phyloP scores from a whole-genome alignment of 2,329 filamentous ascomycete species.

The Elsinoe fawcettii region DNA sequence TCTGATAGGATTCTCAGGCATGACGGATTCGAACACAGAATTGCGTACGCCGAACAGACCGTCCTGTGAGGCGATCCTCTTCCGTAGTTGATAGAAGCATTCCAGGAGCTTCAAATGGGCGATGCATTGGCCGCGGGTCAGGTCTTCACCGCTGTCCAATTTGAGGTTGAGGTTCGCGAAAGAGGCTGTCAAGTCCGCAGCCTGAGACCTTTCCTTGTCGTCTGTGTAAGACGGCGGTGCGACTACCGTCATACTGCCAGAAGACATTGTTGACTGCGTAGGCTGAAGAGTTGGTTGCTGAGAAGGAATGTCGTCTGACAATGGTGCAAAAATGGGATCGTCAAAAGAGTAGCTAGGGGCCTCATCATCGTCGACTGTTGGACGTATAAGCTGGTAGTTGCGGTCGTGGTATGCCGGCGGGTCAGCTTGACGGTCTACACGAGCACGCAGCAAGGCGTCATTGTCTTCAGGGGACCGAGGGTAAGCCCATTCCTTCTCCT shows the following conservation, averaged over 20 bases:
- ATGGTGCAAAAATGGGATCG: too few species aligned
- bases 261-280: too few species aligned
- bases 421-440: background rate
- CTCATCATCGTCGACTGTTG: background rate
- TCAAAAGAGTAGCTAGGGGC: background rate
- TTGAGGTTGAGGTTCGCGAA: slow-evolving; percentile 24
- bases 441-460: background rate
- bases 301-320: background rate
- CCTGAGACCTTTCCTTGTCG: background rate
- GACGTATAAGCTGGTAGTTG: too few species aligned
- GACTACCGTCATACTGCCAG: background rate
- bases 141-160: slow-evolving; percentile 28
- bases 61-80: slow-evolving; percentile 58
- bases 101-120: slow-evolving; percentile 67
- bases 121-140: slow-evolving; percentile 52
- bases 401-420: background rate
- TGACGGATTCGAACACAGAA: slow-evolving; percentile 22
- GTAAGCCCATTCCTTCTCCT: background rate
- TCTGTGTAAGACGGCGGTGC: background rate
- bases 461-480: background rate
- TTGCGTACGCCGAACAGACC: slow-evolving; percentile 52
- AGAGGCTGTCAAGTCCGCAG: background rate
- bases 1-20: slow-evolving; percentile 18
- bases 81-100: slow-evolving; percentile 58
- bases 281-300: too few species aligned